Conservation (phyloP, 306 rosid species). For the Hippophae rhamnoides region DNA sequence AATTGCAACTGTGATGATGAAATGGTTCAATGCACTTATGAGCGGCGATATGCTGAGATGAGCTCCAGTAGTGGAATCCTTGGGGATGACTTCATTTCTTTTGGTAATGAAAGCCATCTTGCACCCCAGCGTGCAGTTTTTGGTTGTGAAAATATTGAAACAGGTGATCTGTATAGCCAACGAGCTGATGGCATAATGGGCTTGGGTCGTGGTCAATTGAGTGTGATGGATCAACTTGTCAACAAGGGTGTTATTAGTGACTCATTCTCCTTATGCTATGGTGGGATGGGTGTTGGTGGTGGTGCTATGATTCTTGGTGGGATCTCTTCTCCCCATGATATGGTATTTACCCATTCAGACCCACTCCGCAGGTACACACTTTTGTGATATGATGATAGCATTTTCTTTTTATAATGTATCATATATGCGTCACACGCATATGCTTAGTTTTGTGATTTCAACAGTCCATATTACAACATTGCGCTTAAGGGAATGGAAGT, state of each 20-base stretch:
- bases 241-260: conserved; percentile 36
- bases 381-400: background rate
- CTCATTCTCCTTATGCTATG: conserved; percentile 44
- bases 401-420: conserved; percentile 2
- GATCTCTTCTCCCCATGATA: conserved; percentile 33
- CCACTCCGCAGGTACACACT: conserved; percentile 33
- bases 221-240: conserved; percentile 51
- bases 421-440: conserved; percentile 32
- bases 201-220: conserved; percentile 41
- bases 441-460: conserved; percentile 31
- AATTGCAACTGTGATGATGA: conserved; percentile 33
- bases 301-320: conserved; percentile 50
- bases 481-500: conserved; percentile 40
- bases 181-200: conserved; percentile 52
- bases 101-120: conserved; percentile 39
- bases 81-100: conserved; percentile 36
- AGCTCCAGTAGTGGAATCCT: conserved; percentile 48
- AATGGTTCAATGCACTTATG: conserved; percentile 38
- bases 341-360: conserved; percentile 40
- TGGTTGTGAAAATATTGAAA: conserved; percentile 44
- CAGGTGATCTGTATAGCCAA: conserved; percentile 46
- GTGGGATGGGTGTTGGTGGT: conserved; percentile 53
- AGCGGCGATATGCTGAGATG: conserved; percentile 45
- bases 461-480: conserved; percentile 50
- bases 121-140: conserved; percentile 44